A percentile compares a stretch with the other conserved stretches of the same genome.
phyloP scores from a whole-genome alignment of 2,329 filamentous ascomycete genomes.

The Myotisia sp. region DNA sequence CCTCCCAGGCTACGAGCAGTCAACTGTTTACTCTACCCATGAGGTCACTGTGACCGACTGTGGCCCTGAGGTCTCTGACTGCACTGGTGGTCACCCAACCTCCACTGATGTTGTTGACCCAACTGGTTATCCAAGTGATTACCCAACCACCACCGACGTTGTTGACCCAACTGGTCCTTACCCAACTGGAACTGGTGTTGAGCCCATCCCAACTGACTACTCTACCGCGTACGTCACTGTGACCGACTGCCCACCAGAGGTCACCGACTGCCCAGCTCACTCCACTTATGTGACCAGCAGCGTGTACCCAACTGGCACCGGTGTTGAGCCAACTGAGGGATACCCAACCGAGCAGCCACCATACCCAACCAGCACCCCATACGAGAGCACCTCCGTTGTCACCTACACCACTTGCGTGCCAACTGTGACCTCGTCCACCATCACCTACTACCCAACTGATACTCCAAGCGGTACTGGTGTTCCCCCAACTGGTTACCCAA shows the following conservation, averaged over 20 bases:
- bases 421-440: slow-evolving; percentile 11
- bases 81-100: slow-evolving; percentile 24
- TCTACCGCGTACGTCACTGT: slow-evolving; percentile 46
- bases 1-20: slow-evolving; percentile 17
- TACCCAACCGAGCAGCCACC: slow-evolving; percentile 8
- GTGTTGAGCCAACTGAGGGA: background rate
- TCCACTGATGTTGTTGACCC: slow-evolving; percentile 6
- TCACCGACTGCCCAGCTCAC: slow-evolving; percentile 19
- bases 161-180: slow-evolving; percentile 12
- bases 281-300: slow-evolving; percentile 7
- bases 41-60: slow-evolving; percentile 50
- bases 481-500: slow-evolving; percentile 7
- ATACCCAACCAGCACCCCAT: slow-evolving; percentile 5
- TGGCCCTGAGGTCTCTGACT: slow-evolving; percentile 47
- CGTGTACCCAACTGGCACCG: slow-evolving; percentile 6
- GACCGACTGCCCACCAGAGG: slow-evolving; percentile 46
- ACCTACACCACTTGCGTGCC: slow-evolving; percentile 40
- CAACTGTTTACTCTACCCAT: slow-evolving; percentile 44
- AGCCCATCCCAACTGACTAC: slow-evolving; percentile 33
- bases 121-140: no score
- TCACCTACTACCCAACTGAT: slow-evolving; percentile 11
- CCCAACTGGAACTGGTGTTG: slow-evolving; percentile 16
- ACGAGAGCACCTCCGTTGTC: slow-evolving; percentile 19
- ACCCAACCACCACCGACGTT: slow-evolving; percentile 11
- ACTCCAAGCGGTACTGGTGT: slow-evolving; percentile 6